Conservation (phyloP, 257 asterid genomes). For the Eustoma russellianum region DNA sequence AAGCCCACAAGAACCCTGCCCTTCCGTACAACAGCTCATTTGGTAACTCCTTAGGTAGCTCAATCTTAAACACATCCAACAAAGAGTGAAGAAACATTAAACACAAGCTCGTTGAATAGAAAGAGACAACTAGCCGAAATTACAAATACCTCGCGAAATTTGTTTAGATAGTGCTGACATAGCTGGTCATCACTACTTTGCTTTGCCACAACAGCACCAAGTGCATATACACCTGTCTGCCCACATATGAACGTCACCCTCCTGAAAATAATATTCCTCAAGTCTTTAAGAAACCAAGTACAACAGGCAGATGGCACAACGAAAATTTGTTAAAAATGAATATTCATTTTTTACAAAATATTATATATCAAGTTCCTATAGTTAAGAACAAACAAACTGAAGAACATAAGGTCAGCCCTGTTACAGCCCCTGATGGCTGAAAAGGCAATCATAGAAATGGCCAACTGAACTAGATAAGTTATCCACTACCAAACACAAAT, state of each 20-base stretch:
- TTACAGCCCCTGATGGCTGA: too few relatives aligned
- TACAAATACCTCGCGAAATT: constrained; percentile 41
- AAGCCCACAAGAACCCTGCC: constrained; percentile 82
- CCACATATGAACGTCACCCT: constrained; percentile 69
- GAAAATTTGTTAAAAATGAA: too few relatives aligned
- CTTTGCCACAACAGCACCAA: constrained; percentile 73
- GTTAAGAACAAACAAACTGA: too few relatives aligned
- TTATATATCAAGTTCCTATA: too few relatives aligned
- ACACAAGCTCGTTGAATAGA: background rate
- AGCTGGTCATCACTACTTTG: constrained; percentile 40
- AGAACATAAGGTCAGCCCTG: too few relatives aligned
- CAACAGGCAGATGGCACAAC: too few relatives aligned
- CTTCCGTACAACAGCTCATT: constrained; percentile 63
- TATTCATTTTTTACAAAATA: too few relatives aligned
- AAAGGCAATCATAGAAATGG: too few relatives aligned
- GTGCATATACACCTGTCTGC: constrained; percentile 66
- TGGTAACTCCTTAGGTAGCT: constrained; percentile 52
- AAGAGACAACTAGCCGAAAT: background rate
- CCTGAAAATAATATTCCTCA: constrained; percentile 33
- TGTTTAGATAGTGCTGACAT: constrained; percentile 35
- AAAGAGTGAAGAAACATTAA: background rate
- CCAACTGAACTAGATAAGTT: too few relatives aligned
- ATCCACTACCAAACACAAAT: too few relatives aligned
- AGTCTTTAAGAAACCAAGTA: background rate
- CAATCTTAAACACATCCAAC: constrained; percentile 27